phyloP scores from a whole-genome alignment of 257 asterid genomes.

The Dorcoceras hygrometricum region DNA sequence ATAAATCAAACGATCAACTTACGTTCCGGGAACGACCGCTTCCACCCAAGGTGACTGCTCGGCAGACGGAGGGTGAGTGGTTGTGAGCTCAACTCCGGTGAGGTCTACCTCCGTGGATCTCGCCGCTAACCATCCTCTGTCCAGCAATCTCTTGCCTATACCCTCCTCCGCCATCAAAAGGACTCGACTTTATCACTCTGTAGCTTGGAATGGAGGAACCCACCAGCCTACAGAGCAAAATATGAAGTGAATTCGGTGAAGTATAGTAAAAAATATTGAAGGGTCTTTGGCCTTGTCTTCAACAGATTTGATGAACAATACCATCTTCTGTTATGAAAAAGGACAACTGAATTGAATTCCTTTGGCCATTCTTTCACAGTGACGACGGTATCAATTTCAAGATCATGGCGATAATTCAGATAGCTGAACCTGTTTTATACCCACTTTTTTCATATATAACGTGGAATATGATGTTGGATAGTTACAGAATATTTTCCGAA shows the following conservation, averaged over 20 bases:
- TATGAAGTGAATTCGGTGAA: not conserved
- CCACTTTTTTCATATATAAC: too few relatives aligned
- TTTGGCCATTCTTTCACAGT: not conserved
- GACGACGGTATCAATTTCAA: too few relatives aligned
- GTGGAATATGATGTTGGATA: too few relatives aligned
- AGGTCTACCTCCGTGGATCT: slow-evolving; percentile 72
- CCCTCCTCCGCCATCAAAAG: slow-evolving; percentile 39
- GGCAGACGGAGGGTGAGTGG: slow-evolving; percentile 68
- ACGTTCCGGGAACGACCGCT: slow-evolving; percentile 97
- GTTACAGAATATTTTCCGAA: too few relatives aligned
- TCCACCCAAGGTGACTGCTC: slow-evolving; percentile 75
- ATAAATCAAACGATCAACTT: slow-evolving; percentile 20
- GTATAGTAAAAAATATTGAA: too few relatives aligned
- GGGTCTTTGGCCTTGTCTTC: not conserved
- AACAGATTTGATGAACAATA: not conserved
- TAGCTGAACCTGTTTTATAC: too few relatives aligned
- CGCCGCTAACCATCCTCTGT: slow-evolving; percentile 87
- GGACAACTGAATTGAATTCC: not conserved
- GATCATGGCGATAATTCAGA: too few relatives aligned
- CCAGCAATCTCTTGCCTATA: slow-evolving; percentile 63
- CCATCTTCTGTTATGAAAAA: not conserved
- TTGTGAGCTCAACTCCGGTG: slow-evolving; percentile 81
- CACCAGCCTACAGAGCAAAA: not conserved
- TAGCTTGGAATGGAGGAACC: not conserved
- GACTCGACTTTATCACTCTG: not conserved